Evolutionary conservation across 768 basidiomycete species (phyloP), one percentile per base, ranked within the genome.

Genomic region (Cyclocybe cylindracea): DNA sequence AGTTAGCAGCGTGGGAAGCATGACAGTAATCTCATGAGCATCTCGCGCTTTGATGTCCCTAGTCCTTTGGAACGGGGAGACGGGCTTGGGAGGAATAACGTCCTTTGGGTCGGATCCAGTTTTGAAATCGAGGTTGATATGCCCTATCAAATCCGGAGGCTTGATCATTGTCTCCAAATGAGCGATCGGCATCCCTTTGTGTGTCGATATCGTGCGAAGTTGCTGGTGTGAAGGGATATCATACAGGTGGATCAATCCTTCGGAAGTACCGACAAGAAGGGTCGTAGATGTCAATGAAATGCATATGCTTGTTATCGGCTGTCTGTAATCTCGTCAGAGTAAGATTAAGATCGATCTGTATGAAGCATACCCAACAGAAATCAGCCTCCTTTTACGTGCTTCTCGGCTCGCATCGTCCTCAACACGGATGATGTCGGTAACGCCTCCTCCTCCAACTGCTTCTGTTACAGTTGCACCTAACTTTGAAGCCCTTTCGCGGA

Each of bases 181-280:
- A 11, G 91, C 85, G 65, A 98, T 85, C 32, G 82, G 68, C 59
- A 83, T 65, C 39, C 83, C 82, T 58, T 84, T 87, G 66, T 83
- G 87, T 0, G 86, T 76, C 13, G 82, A 79, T 57, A 98, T 84
- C 24, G 89, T 87, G 41, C 94, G 88, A 24, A 97, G 73, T 29
- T 85, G 83, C 64, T 98, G 95, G 62, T 94, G 91, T 0, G 96
- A 96, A 2, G 91, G 84, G 31, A 96, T 80, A 55, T 97, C 91
- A 66, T 94, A 93, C 36, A 94, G 67, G 51, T 91, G 80, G 44
- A 98, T 80, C 10, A 83, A 64, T 2, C 93, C 93, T 2, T 78
- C 67, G 2, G 79, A 66, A 0, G 93, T 95, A 16, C 96, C 94
- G 32, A 84, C 83, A n/a, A 98, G 69, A 9, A 99, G 82, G 39